Percentiles rank a stretch among this genome's conserved stretches.
These are phyloP conservation scores for Pythium plurisporium DNA, from an alignment of 352 stramenopile species.

Conservation along the genomic window DNA sequence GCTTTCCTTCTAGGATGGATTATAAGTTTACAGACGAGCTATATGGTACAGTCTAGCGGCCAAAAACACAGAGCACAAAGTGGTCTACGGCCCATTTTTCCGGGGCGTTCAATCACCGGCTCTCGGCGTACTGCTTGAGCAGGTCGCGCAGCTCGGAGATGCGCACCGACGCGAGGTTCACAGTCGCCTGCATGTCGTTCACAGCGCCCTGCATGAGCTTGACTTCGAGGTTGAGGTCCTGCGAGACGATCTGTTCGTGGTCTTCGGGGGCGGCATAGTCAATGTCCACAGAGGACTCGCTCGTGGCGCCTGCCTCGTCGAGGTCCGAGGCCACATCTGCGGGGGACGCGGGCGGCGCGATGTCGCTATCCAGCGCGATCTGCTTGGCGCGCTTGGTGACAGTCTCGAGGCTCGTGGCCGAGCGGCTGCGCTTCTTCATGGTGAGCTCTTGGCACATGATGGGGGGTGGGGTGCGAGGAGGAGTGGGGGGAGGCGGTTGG, in stretches of 20 bases:
- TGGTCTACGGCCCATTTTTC: too few species aligned
- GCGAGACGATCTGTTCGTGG: not conserved
- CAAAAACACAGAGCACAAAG: too few species aligned
- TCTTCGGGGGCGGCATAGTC: not conserved
- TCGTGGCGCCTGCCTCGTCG: conserved; percentile 4
- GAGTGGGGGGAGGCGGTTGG: too few species aligned
- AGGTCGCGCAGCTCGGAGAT: conserved; percentile 20
- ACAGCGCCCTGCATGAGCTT: conserved; percentile 23
- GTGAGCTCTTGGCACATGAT: conserved; percentile 10
- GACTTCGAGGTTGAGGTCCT: conserved; percentile 22
- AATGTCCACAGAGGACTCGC: conserved; percentile 10
- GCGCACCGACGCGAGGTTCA: conserved; percentile 9
- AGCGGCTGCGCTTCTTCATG: conserved; percentile 18
- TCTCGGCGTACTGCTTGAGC: conserved; percentile 15
- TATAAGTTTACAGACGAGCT: too few species aligned
- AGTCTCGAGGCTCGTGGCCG: not conserved
- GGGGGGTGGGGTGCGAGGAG: not conserved
- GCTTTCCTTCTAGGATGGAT: too few species aligned
- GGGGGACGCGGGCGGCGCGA: conserved; percentile 5
- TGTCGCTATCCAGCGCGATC: conserved; percentile 11
- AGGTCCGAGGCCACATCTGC: conserved; percentile 7
- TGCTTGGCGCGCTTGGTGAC: conserved; percentile 20
- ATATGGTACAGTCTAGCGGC: too few species aligned
- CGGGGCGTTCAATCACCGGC: too few species aligned
- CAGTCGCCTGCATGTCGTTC: conserved; percentile 19